Evolutionary conservation across 2,329 filamentous ascomycete genomes (phyloP).

Genomic region (Aspergillus oerlinghausenensis): DNA sequence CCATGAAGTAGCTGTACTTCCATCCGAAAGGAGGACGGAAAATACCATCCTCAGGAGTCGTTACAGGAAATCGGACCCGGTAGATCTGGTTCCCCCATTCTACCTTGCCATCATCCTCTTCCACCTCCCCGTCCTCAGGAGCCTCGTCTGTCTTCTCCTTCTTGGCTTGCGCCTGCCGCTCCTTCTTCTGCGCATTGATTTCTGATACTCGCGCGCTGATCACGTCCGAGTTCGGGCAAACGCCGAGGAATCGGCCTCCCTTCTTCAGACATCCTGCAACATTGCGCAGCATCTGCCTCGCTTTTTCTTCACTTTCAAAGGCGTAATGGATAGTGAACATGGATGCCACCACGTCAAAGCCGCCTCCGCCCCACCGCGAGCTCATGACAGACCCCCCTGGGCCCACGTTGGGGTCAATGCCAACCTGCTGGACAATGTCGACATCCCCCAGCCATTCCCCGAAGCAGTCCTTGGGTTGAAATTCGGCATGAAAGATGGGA

Average conservation of each 20-base stretch:
- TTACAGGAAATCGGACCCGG: slow-evolving; percentile 77
- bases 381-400: slow-evolving; percentile 50
- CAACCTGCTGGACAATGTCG: slow-evolving; percentile 76
- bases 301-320: slow-evolving; percentile 87
- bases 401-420: slow-evolving; percentile 70
- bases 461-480: slow-evolving; percentile 89
- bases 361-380: slow-evolving; percentile 66
- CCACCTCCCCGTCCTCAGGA: slow-evolving; percentile 44
- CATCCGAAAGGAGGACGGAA: slow-evolving; percentile 95
- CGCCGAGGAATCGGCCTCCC: slow-evolving; percentile 88
- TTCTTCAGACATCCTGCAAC: slow-evolving; percentile 88
- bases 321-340: slow-evolving; percentile 99
- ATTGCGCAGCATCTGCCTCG: slow-evolving; percentile 86
- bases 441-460: slow-evolving; percentile 77
- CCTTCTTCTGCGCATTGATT: slow-evolving; percentile 60
- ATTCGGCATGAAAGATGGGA: slow-evolving; percentile 76
- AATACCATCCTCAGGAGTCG: slow-evolving; percentile 77
- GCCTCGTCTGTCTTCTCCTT: slow-evolving; percentile 29
- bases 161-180: slow-evolving; percentile 41
- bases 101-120: slow-evolving; percentile 61
- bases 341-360: slow-evolving; percentile 95
- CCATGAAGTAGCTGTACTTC: slow-evolving; percentile 96
- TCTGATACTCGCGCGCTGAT: slow-evolving; percentile 73
- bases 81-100: slow-evolving; percentile 95
- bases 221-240: slow-evolving; percentile 94